Conservation (phyloP, 768 basidiomycete genomes). For the Mycena galericulata region DNA sequence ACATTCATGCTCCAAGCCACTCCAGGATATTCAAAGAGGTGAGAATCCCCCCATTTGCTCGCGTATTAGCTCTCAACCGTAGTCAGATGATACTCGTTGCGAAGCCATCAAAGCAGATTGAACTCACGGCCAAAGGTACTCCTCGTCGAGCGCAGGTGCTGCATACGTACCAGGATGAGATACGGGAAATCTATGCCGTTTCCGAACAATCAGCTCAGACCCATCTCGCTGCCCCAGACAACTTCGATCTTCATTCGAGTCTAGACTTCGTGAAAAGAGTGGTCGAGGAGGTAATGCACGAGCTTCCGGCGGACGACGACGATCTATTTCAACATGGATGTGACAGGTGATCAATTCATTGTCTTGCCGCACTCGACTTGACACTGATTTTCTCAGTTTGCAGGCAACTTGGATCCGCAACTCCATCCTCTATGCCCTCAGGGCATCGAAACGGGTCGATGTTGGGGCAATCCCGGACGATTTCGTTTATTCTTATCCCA, state of each 20-base stretch:
- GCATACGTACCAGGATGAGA: conserved; percentile 42
- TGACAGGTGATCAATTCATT: conserved; percentile 46
- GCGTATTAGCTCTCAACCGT: background rate
- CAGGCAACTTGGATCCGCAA: conserved; percentile 53
- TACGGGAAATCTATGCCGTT: conserved; percentile 36
- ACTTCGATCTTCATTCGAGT: conserved; percentile 24
- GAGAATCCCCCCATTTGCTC: background rate
- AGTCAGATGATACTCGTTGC: conserved; percentile 19
- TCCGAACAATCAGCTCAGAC: conserved; percentile 27
- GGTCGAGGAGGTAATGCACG: conserved; percentile 45
- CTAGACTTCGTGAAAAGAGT: conserved; percentile 46
- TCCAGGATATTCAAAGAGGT: conserved; percentile 62
- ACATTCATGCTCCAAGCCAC: conserved; percentile 56
- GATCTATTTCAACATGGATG: conserved; percentile 56
- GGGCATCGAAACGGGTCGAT: no score
- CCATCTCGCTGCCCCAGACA: conserved; percentile 7
- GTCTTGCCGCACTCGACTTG: no score
- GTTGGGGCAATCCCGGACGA: no score
- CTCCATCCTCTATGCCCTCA: conserved; percentile 32
- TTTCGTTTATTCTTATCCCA: no score
- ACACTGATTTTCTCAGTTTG: conserved; percentile 38
- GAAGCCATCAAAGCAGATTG: conserved; percentile 8
- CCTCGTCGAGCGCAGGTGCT: conserved; percentile 34
- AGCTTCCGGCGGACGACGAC: conserved; percentile 43
- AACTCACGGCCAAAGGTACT: conserved; percentile 40